These are phyloP conservation scores for Aspergillus sparsus DNA, from an alignment of 495 filamentous ascomycete genomes.

Conservation along the genomic window DNA sequence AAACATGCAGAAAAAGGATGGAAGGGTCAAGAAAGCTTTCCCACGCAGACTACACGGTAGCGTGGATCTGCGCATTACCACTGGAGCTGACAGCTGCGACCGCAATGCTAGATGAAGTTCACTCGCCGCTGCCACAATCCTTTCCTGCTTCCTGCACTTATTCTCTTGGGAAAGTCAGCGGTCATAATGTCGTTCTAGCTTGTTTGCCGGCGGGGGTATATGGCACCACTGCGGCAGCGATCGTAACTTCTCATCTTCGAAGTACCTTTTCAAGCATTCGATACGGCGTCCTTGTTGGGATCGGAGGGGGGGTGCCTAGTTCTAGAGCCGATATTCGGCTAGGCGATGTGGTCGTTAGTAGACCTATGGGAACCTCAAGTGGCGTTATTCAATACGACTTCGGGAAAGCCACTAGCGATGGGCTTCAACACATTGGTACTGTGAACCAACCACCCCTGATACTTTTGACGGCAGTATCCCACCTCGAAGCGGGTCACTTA, in stretches of 20 bases:
- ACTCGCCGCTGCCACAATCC: neutral
- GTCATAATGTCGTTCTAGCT: constrained; percentile 40
- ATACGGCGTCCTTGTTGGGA: constrained; percentile 38
- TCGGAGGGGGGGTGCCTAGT: constrained; percentile 37
- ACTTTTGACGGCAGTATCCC: constrained; percentile 20
- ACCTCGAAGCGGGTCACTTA: neutral
- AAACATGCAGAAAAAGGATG: neutral
- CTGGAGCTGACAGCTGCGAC: constrained; percentile 11
- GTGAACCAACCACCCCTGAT: constrained; percentile 36
- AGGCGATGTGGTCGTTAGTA: constrained; percentile 41
- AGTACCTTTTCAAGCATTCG: constrained; percentile 26
- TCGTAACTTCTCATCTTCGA: constrained; percentile 26
- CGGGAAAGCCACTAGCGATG: constrained; percentile 11
- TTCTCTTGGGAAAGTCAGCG: constrained; percentile 30
- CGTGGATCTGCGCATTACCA: constrained; percentile 10
- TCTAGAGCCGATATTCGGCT: constrained; percentile 32
- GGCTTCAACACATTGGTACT: constrained; percentile 38
- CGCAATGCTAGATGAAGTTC: constrained; percentile 8
- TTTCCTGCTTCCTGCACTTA: constrained; percentile 30
- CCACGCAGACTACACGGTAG: neutral
- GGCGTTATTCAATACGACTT: constrained; percentile 38
- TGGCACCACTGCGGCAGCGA: constrained; percentile 33
- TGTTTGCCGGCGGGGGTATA: constrained; percentile 29
- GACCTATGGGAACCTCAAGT: constrained; percentile 18
- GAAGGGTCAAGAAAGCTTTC: neutral